Evolutionary conservation across 352 stramenopile genomes (phyloP).

Genomic region (Phytophthora hibernalis): DNA sequence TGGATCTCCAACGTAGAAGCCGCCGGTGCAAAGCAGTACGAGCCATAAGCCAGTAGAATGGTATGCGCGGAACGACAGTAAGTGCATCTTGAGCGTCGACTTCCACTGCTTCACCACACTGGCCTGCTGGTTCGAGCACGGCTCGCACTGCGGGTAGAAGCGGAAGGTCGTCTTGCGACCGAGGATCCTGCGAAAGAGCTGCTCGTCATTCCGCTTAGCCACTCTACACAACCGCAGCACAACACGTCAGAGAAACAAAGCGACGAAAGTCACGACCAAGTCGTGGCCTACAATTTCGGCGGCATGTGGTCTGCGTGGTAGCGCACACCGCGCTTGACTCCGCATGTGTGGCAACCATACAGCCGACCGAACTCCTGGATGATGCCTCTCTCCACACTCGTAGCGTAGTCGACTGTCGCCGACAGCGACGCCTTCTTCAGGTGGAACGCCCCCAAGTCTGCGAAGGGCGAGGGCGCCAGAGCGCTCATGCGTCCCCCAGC

Average conservation of each 20-base stretch:
- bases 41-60: slow-evolving; percentile 85
- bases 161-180: slow-evolving; percentile 68
- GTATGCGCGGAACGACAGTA: slow-evolving; percentile 71
- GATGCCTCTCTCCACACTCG: slow-evolving; percentile 60
- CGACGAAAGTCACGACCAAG: slow-evolving; percentile 1
- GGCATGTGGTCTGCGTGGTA: slow-evolving; percentile 90
- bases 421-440: slow-evolving; percentile 77
- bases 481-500: slow-evolving; percentile 75
- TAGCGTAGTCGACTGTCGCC: slow-evolving; percentile 79
- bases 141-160: slow-evolving; percentile 87
- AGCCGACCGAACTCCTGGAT: slow-evolving; percentile 84
- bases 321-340: slow-evolving; percentile 62
- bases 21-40: slow-evolving; percentile 77
- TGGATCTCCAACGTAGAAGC: slow-evolving; percentile 75
- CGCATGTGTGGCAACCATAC: slow-evolving; percentile 87
- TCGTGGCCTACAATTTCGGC: slow-evolving; percentile 69
- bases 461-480: slow-evolving; percentile 78
- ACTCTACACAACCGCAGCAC: slow-evolving; percentile 44
- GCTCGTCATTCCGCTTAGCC: slow-evolving; percentile 60
- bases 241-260: background rate
- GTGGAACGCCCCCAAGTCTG: slow-evolving; percentile 82
- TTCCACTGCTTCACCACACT: slow-evolving; percentile 70
- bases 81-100: slow-evolving; percentile 71
- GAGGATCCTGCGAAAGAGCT: slow-evolving; percentile 46
- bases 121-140: slow-evolving; percentile 82